Percentiles rank a stretch among this genome's conserved stretches.
These are phyloP conservation scores for Lasiosphaeris hirsuta DNA, from an alignment of 495 filamentous ascomycete genomes.

Conservation along the genomic window DNA sequence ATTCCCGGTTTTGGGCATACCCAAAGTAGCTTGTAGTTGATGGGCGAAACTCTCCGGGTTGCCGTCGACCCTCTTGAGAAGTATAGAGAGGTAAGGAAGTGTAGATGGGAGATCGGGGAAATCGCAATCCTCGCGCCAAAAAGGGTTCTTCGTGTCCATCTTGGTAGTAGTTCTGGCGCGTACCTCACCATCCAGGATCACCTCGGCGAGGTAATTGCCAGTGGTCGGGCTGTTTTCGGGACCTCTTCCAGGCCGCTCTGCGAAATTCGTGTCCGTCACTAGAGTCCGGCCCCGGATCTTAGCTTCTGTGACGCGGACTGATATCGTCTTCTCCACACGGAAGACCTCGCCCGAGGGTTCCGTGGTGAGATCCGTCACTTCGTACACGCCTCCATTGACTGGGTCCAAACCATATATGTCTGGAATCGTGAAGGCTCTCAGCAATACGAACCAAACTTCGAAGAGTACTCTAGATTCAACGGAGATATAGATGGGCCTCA, in stretches of 20 bases:
- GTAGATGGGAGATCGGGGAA: constrained; percentile 81
- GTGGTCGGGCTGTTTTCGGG: constrained; percentile 35
- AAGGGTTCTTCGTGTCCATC: constrained; percentile 75
- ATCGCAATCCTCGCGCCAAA: constrained; percentile 91
- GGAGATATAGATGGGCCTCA: constrained; percentile 76
- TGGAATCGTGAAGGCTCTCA: constrained; percentile 89
- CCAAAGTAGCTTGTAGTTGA: constrained; percentile 43
- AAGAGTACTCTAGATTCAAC: constrained; percentile 84
- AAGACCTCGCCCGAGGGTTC: constrained; percentile 49
- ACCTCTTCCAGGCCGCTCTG: constrained; percentile 32
- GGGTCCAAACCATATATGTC: constrained; percentile 71
- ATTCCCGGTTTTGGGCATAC: constrained; percentile 35
- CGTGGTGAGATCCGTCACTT: constrained; percentile 38
- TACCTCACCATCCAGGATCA: constrained; percentile 87
- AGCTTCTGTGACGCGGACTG: constrained; percentile 55
- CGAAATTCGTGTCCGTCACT: constrained; percentile 26
- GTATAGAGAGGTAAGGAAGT: constrained; percentile 73
- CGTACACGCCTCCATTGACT: constrained; percentile 33
- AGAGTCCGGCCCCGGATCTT: constrained; percentile 44
- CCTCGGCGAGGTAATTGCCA: constrained; percentile 80
- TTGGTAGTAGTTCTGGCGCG: constrained; percentile 82
- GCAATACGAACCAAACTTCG: constrained; percentile 94
- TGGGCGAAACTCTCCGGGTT: constrained; percentile 39
- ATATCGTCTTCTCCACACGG: constrained; percentile 57
- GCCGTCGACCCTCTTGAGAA: constrained; percentile 69